Evolutionary conservation across 2,329 filamentous ascomycete genomes (phyloP).

Genomic region (Diaporthe longicolla): DNA sequence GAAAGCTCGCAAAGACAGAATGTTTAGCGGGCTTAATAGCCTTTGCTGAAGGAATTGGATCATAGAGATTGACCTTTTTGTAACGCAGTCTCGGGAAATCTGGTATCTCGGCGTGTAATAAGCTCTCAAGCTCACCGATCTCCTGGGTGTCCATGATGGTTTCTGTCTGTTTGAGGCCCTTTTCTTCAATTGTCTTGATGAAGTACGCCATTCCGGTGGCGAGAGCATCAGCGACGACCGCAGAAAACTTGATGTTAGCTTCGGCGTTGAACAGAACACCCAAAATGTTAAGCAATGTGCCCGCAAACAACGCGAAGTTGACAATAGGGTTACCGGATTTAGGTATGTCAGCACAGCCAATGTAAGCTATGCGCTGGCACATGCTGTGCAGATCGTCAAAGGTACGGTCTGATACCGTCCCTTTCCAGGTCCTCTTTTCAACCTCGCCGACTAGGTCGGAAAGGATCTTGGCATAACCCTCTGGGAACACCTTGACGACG

Average conservation of each 20-base stretch:
- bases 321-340: constrained; percentile 50
- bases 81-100: constrained; percentile 34
- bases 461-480: constrained; percentile 42
- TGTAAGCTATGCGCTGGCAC: constrained; percentile 59
- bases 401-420: constrained; percentile 38
- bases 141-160: background rate
- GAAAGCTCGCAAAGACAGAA: constrained; percentile 28
- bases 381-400: constrained; percentile 52
- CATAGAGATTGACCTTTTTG: constrained; percentile 29
- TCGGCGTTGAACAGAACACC: constrained; percentile 32
- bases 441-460: constrained; percentile 47
- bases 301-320: constrained; percentile 58
- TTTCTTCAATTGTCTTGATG: constrained; percentile 2
- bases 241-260: constrained; percentile 28
- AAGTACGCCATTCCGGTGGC: constrained; percentile 37
- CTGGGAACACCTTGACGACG: constrained; percentile 35
- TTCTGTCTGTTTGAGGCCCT: constrained; percentile 1
- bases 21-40: constrained; percentile 15
- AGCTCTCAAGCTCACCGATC: background rate
- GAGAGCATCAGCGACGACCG: constrained; percentile 32
- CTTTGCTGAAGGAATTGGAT: constrained; percentile 31
- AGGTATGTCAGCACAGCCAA: constrained; percentile 61
- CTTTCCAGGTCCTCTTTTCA: constrained; percentile 40
- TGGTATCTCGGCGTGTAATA: constrained; percentile 18
- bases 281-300: constrained; percentile 49